These are phyloP conservation scores for Solanum chilense DNA, from an alignment of 257 asterid genomes.

Conservation along the genomic window DNA sequence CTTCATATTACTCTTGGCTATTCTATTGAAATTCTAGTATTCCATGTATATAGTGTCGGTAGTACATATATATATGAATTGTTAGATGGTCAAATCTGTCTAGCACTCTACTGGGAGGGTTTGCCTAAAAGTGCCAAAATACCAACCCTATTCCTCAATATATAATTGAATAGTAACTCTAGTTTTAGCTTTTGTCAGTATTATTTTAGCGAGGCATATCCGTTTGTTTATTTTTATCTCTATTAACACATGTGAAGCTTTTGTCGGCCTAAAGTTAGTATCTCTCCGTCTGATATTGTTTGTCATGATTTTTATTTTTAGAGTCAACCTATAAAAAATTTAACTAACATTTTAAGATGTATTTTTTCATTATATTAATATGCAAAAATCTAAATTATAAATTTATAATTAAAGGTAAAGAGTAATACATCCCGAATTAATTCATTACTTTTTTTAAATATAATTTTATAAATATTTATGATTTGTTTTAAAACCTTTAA, in stretches of 20 bases:
- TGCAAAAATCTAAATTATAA: too few species aligned
- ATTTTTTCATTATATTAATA: too few species aligned
- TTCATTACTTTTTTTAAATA: too few species aligned
- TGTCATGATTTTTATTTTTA: too few species aligned
- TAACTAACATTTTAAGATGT: too few species aligned
- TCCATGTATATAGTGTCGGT: neutral
- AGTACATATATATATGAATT: neutral
- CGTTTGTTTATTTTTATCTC: neutral
- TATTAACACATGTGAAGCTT: neutral
- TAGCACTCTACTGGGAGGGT: neutral
- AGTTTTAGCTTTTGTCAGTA: neutral
- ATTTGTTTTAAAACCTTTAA: too few species aligned
- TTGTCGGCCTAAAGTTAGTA: neutral
- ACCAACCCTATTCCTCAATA: neutral
- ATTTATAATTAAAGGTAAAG: too few species aligned
- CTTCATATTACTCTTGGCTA: neutral
- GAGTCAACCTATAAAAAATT: too few species aligned
- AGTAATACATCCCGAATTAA: too few species aligned
- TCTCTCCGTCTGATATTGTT: neutral
- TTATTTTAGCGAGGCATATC: neutral
- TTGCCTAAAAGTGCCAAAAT: neutral
- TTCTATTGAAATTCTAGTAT: neutral
- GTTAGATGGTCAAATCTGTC: neutral
- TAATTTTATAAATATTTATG: too few species aligned
- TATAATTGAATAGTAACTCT: neutral